Percentiles rank a stretch among this genome's conserved stretches.
Conservation (phyloP, 768 basidiomycete species). For the Kwoniella shandongensis region DNA sequence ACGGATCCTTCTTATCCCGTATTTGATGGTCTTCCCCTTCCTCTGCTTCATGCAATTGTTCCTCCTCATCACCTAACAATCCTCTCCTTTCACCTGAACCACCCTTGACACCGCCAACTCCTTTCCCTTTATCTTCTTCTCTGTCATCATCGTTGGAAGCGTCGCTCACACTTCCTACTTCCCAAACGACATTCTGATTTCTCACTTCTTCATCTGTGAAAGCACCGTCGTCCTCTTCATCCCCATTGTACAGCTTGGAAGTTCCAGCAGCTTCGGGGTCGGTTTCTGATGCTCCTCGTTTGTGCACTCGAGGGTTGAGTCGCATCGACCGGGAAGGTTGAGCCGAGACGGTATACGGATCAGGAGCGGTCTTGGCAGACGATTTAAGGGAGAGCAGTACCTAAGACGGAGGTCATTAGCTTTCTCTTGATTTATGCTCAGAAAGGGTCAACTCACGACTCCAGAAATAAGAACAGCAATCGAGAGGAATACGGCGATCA, state of each 20-base stretch:
- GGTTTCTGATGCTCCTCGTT: conserved; percentile 18
- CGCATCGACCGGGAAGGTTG: conserved; percentile 28
- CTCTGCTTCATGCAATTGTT: conserved; percentile 14
- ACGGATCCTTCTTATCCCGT: conserved; percentile 14
- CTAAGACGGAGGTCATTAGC: conserved; percentile 14
- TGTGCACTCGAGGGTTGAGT: conserved; percentile 20
- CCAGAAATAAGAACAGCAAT: conserved; percentile 84
- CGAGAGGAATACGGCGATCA: conserved; percentile 82
- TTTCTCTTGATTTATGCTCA: neutral
- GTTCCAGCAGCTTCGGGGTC: conserved; percentile 8
- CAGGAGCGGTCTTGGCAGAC: conserved; percentile 40
- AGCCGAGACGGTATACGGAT: conserved; percentile 40
- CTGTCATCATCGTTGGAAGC: conserved; percentile 9
- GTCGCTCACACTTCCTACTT: conserved; percentile 33
- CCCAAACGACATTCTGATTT: conserved; percentile 28
- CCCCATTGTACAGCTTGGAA: conserved; percentile 14
- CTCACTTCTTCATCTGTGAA: neutral
- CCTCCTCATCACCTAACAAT: conserved; percentile 23
- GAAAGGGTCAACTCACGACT: conserved; percentile 58
- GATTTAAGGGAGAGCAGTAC: conserved; percentile 83
- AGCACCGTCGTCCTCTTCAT: conserved; percentile 14
- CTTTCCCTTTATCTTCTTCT: conserved; percentile 14
- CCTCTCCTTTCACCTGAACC: conserved; percentile 22
- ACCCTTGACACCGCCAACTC: conserved; percentile 13
- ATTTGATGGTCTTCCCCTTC: neutral